phyloP scores from a whole-genome alignment of 495 filamentous ascomycete genomes.

The Neurospora sp. region DNA sequence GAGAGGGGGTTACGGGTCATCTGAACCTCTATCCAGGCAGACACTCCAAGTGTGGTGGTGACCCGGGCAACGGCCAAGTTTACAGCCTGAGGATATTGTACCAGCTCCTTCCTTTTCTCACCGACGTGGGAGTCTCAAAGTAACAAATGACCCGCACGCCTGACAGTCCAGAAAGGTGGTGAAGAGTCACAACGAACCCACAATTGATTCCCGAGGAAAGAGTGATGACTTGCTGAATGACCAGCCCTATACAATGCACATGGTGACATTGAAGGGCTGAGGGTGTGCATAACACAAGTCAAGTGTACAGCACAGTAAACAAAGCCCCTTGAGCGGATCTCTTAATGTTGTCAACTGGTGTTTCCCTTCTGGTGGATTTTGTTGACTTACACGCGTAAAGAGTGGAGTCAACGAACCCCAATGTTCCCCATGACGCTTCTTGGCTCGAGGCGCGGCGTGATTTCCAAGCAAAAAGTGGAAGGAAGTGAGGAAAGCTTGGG shows the following conservation, averaged over 20 bases:
- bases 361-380: background rate
- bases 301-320: background rate
- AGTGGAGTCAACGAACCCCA: background rate
- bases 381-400: background rate
- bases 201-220: background rate
- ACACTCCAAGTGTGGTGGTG: background rate
- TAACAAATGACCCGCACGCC: background rate
- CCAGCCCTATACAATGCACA: conserved; percentile 8
- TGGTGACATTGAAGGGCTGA: background rate
- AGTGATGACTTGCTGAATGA: conserved; percentile 1
- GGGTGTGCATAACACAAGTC: background rate
- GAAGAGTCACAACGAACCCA: conserved; percentile 10
- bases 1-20: background rate
- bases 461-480: background rate
- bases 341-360: background rate
- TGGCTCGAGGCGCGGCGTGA: background rate
- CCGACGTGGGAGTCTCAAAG: background rate
- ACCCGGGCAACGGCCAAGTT: background rate
- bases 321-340: background rate
- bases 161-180: background rate
- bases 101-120: background rate
- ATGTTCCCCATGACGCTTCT: background rate
- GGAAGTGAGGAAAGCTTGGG: background rate
- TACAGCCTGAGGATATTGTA: background rate
- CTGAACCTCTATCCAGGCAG: background rate